Percentiles rank a stretch among this genome's conserved stretches.
Conservation (phyloP, 495 filamentous ascomycete genomes). For the Penicillium flavigenum region DNA sequence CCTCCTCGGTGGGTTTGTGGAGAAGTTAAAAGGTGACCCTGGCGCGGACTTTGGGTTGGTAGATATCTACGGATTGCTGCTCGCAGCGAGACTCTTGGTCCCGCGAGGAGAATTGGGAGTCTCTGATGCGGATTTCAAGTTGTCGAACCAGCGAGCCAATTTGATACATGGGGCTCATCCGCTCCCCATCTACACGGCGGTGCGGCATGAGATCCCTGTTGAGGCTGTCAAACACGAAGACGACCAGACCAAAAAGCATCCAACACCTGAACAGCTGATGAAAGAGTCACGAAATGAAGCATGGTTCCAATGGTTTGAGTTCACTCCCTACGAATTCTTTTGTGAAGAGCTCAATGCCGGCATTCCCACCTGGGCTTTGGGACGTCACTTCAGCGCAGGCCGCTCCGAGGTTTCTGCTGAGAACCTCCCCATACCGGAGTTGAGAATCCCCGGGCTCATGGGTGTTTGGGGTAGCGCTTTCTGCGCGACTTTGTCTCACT, state of each 20-base stretch:
- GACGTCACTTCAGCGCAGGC: conserved; percentile 75
- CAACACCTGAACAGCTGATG: conserved; percentile 50
- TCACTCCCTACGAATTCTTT: conserved; percentile 93
- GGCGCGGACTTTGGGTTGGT: conserved; percentile 84
- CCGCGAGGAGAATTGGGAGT: conserved; percentile 79
- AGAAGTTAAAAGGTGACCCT: conserved; percentile 82
- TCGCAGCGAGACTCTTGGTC: conserved; percentile 80
- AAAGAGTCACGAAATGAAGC: conserved; percentile 67
- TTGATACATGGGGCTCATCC: conserved; percentile 75
- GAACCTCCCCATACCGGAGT: conserved; percentile 70
- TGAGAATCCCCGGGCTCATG: conserved; percentile 76
- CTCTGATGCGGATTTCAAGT: conserved; percentile 74
- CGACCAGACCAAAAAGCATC: conserved; percentile 22
- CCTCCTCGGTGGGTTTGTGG: conserved; percentile 81
- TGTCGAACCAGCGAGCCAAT: conserved; percentile 77
- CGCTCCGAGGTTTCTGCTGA: conserved; percentile 55
- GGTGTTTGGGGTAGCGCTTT: conserved; percentile 96
- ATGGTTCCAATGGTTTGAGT: conserved; percentile 99
- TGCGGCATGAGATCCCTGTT: conserved; percentile 89
- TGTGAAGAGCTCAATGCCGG: conserved; percentile 89
- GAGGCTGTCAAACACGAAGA: conserved; percentile 42
- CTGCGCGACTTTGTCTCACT: conserved; percentile 91
- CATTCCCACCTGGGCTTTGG: conserved; percentile 92
- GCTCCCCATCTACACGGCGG: conserved; percentile 90
- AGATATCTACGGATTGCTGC: conserved; percentile 83